Percentiles rank a stretch among this genome's conserved stretches.
These are phyloP conservation scores for Citrus inodora DNA, from an alignment of 345 rosid species.

Conservation along the genomic window DNA sequence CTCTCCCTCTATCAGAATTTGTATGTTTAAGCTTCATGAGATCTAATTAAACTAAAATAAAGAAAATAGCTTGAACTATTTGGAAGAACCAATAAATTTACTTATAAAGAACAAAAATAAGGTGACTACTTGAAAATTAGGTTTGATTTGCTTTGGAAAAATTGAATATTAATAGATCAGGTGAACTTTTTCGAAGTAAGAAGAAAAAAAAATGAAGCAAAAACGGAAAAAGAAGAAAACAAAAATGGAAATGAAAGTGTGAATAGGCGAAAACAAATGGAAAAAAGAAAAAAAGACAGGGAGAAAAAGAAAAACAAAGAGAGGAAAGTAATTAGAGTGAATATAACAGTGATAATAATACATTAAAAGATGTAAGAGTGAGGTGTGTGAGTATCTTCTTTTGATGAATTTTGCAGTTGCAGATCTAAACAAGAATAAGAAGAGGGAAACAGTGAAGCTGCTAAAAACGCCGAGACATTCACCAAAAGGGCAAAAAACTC, in stretches of 20 bases:
- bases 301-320: neutral
- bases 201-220: constrained; percentile 18
- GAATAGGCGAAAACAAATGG: neutral
- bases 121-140: constrained; percentile 11
- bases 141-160: neutral
- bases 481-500: constrained; percentile 56
- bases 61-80: too few relatives aligned
- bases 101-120: neutral
- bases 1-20: too few relatives aligned
- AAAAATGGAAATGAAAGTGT: constrained; percentile 4
- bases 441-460: constrained; percentile 33
- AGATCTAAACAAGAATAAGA: constrained; percentile 60
- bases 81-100: neutral
- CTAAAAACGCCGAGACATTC: constrained; percentile 73
- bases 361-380: neutral
- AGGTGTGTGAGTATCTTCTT: constrained; percentile 9
- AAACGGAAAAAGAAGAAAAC: constrained; percentile 11
- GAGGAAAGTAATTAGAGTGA: constrained; percentile 4
- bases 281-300: neutral
- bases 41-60: too few relatives aligned
- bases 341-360: constrained; percentile 28
- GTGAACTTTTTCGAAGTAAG: neutral
- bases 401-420: constrained; percentile 45
- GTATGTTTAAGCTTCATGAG: neutral
- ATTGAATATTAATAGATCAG: constrained; percentile 17